These are phyloP conservation scores for Peronosclerospora sorghi DNA, from an alignment of 352 stramenopile species.

Conservation along the genomic window DNA sequence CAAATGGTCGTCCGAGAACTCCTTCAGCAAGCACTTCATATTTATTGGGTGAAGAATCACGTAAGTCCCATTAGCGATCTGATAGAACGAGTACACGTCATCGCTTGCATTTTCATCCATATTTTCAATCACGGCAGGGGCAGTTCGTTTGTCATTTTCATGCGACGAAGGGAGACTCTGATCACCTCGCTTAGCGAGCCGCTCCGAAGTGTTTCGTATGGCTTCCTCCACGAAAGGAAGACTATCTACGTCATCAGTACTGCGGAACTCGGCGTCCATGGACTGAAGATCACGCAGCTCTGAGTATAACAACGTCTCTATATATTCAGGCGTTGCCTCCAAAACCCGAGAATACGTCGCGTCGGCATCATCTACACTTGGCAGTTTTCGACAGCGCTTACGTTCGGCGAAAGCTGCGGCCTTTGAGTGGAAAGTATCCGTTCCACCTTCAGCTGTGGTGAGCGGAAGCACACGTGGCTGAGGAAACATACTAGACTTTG, in stretches of 20 bases:
- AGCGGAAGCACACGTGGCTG: constrained; percentile 25
- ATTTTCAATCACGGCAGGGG: constrained; percentile 4
- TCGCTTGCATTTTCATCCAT: constrained; percentile 5
- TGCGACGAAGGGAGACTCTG: too few species aligned
- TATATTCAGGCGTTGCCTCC: constrained; percentile 54
- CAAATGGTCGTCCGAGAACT: constrained; percentile 38
- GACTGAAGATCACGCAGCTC: constrained; percentile 64
- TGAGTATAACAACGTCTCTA: constrained; percentile 39
- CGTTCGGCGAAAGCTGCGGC: constrained; percentile 16
- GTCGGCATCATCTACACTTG: constrained; percentile 56
- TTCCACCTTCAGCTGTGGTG: constrained; percentile 3
- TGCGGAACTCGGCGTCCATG: constrained; percentile 61
- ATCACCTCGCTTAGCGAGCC: constrained; percentile 27
- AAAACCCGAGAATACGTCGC: constrained; percentile 64
- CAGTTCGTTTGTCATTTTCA: neutral
- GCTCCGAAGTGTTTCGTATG: constrained; percentile 53
- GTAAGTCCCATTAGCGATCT: constrained; percentile 76
- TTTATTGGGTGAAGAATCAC: constrained; percentile 85
- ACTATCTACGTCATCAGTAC: constrained; percentile 56
- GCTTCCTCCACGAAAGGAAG: constrained; percentile 74
- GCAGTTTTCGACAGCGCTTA: constrained; percentile 37
- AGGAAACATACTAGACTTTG: constrained; percentile 61
- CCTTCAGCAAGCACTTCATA: constrained; percentile 82
- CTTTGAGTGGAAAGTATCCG: constrained; percentile 1
- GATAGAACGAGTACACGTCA: constrained; percentile 78